Percentiles rank a stretch among this genome's conserved stretches.
Evolutionary conservation across 768 basidiomycete genomes (phyloP).

Genomic region (Leucocoprinus sp.): DNA sequence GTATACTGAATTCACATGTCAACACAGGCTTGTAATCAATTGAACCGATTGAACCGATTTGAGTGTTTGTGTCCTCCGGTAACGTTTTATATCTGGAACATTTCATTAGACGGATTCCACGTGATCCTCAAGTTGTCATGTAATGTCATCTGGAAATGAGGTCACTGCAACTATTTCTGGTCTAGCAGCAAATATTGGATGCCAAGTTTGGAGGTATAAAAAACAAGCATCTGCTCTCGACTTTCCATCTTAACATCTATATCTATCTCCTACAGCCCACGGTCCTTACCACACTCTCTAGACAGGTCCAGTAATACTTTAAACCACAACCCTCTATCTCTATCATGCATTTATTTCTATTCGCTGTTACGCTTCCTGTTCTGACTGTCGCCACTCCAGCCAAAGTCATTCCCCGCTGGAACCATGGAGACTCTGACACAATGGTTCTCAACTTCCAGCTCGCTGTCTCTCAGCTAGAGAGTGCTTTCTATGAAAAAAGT

Average conservation of each 20-base stretch:
- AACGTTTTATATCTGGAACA: too few species aligned
- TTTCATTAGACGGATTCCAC: too few species aligned
- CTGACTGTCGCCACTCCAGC: neutral
- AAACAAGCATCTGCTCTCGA: neutral
- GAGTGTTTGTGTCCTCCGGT: too few species aligned
- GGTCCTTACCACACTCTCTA: neutral
- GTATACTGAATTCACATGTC: too few species aligned
- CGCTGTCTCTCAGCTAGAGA: slow-evolving; percentile 37
- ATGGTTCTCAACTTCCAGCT: slow-evolving; percentile 35
- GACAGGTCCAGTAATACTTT: neutral
- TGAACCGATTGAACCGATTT: too few species aligned
- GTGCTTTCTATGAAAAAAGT: slow-evolving; percentile 32
- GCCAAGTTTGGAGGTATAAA: neutral
- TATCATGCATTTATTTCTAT: slow-evolving; percentile 3
- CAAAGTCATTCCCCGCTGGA: neutral
- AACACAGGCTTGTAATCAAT: too few species aligned
- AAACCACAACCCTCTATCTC: neutral
- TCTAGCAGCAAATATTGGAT: neutral
- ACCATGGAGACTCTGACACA: slow-evolving; percentile 8
- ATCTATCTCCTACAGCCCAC: slow-evolving; percentile 4
- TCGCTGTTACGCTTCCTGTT: neutral
- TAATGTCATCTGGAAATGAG: neutral
- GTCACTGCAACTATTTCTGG: neutral
- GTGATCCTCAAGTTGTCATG: too few species aligned
- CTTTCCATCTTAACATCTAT: neutral